phyloP scores from a whole-genome alignment of 768 basidiomycete species.

The Xanthoconium stramineum region DNA sequence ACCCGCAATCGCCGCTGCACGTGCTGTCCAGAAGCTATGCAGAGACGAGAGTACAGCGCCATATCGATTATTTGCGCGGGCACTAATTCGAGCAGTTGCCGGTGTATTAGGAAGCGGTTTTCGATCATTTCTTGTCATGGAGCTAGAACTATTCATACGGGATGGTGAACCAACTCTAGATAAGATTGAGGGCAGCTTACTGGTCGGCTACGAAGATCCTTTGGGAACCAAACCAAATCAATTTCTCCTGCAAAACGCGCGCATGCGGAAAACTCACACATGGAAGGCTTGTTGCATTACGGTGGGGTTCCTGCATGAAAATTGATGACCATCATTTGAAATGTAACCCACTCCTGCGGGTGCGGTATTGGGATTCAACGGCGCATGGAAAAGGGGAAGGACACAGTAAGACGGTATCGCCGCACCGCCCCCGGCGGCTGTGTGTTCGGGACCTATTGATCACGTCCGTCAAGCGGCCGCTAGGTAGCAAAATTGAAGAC shows the following conservation, averaged over 20 bases:
- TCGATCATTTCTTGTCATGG: conserved; percentile 43
- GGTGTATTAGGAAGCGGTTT: conserved; percentile 46
- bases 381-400: conserved; percentile 57
- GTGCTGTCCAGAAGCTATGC: conserved; percentile 54
- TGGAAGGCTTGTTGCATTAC: no score
- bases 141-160: conserved; percentile 40
- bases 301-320: conserved; percentile 53
- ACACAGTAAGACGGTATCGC: conserved; percentile 53
- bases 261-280: conserved; percentile 40
- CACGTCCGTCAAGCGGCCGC: neutral
- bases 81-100: conserved; percentile 35
- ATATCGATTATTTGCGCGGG: conserved; percentile 44
- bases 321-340: conserved; percentile 54
- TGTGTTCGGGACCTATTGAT: conserved; percentile 49
- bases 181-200: conserved; percentile 19
- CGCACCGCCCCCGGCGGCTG: conserved; percentile 32
- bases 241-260: no score
- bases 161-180: neutral
- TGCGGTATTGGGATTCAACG: no score
- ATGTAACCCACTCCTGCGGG: no score
- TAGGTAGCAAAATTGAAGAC: neutral
- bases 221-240: neutral
- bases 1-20: conserved; percentile 36
- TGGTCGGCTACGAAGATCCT: conserved; percentile 57
- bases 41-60: conserved; percentile 59